Base-by-base conservation (phyloP, 129 eudicot genomes). In the Rutidosis leptorrhynchoides region DNA sequence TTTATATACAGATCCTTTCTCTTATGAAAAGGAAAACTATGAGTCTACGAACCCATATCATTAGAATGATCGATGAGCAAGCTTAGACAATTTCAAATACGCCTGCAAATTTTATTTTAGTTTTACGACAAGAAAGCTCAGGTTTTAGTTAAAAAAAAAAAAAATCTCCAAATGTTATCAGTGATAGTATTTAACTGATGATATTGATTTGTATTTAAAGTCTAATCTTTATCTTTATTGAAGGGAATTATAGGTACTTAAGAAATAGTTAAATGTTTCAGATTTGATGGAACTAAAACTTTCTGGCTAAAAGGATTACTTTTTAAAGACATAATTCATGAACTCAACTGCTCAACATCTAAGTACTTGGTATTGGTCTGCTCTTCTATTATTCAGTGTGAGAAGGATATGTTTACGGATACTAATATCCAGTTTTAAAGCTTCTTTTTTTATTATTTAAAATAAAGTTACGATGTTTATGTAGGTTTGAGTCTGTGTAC, bases 401-500 rank as follows among this genome's bases (percentile, higher is more conserved):
- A 8, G 40, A 7, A 33, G 40, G 40, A 1, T 33, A 7, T 1
- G 12, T 1, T 7, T 33, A 7, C 11, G 40, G 40, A 15, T 11
- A 3, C 15, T 6, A 6, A 28, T 8, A 59, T 28, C 27, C 27
- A 4, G n/a, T 26, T 56, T 21, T 21, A 46, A 57, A 28, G 55
- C 52, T 26, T 74, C 12, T 49, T 32, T 14, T 14, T 63, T 42
- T 15, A 3, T 17, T 27, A 58, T 35, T 57, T 19, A 58, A 62
- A 33, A 33, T 23, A 42, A 67, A n/a, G 72, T 22, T 69, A 7
- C 62, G 37, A 45, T 66, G 60, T 74, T 78, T 78, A 1, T 83
- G 78, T 73, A 82, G 95, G 95, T 90, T 90, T 79, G 97, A 90
- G 62, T 66, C 93, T 3, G 80, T 84, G 46, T 90, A 84, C 77